Evolutionary conservation across 2,329 filamentous ascomycete species (phyloP).

Genomic region (Claviceps maximensis): DNA sequence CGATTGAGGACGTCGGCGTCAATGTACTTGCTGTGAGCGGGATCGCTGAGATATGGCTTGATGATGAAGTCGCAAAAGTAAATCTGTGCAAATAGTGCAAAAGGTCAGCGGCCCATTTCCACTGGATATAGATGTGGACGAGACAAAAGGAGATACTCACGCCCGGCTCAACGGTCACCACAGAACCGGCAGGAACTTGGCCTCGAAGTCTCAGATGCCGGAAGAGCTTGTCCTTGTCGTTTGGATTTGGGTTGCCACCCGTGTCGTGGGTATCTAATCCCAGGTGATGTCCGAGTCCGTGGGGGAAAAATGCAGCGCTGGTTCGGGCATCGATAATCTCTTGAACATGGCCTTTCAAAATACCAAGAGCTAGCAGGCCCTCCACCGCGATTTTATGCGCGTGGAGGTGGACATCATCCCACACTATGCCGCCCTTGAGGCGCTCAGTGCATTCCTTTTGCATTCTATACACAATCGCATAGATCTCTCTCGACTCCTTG

Average conservation of each 20-base stretch:
- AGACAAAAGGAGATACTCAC: slow-evolving; percentile 32
- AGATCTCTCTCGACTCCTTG: slow-evolving; percentile 58
- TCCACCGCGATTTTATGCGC: slow-evolving; percentile 75
- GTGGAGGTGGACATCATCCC: slow-evolving; percentile 69
- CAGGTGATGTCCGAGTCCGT: slow-evolving; percentile 81
- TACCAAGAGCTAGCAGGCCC: slow-evolving; percentile 61
- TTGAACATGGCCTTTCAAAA: slow-evolving; percentile 53
- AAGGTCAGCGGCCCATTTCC: slow-evolving; percentile 3
- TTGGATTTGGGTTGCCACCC: slow-evolving; percentile 63
- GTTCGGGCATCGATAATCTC: slow-evolving; percentile 68
- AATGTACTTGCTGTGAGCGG: slow-evolving; percentile 63
- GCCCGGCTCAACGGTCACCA: slow-evolving; percentile 92
- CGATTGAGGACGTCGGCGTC: slow-evolving; percentile 56
- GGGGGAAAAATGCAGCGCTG: slow-evolving; percentile 84
- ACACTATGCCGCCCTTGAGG: slow-evolving; percentile 60
- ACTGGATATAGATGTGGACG: neutral
- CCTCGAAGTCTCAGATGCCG: slow-evolving; percentile 72
- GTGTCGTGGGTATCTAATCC: slow-evolving; percentile 90
- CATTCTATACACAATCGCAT: slow-evolving; percentile 77
- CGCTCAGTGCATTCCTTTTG: slow-evolving; percentile 63
- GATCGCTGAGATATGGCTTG: slow-evolving; percentile 61
- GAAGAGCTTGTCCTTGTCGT: slow-evolving; percentile 74
- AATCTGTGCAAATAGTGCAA: slow-evolving; percentile 33
- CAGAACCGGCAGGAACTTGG: slow-evolving; percentile 59
- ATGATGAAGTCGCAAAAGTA: slow-evolving; percentile 92